These are phyloP conservation scores for Russula sp. DNA, from an alignment of 768 basidiomycete genomes.

Conservation along the genomic window DNA sequence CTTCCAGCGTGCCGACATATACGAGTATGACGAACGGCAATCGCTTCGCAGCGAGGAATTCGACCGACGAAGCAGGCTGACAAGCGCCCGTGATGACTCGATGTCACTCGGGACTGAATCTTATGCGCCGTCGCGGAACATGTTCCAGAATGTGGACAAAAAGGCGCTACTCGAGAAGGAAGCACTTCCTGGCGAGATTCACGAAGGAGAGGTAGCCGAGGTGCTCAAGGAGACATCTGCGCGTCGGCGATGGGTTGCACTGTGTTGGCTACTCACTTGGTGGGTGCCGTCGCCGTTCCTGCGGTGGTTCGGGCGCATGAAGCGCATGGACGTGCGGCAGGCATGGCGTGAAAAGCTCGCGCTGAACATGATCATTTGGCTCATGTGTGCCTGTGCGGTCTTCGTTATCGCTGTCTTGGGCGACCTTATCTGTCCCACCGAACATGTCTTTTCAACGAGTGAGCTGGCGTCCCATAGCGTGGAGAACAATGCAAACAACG, in stretches of 20 bases:
- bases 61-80: conserved; percentile 74
- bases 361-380: conserved; percentile 94
- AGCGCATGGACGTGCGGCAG: conserved; percentile 87
- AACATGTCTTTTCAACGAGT: conserved; percentile 79
- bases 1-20: conserved; percentile 71
- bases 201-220: conserved; percentile 87
- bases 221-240: conserved; percentile 79
- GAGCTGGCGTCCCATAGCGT: conserved; percentile 77
- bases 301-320: conserved; percentile 81
- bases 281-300: conserved; percentile 81
- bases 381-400: conserved; percentile 80
- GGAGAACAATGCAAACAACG: conserved; percentile 62
- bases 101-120: conserved; percentile 86
- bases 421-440: conserved; percentile 86
- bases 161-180: conserved; percentile 76
- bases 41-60: conserved; percentile 75
- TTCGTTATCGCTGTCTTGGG: conserved; percentile 93
- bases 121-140: conserved; percentile 91
- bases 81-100: conserved; percentile 73
- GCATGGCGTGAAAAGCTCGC: conserved; percentile 98
- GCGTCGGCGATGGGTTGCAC: conserved; percentile 79
- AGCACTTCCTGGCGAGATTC: conserved; percentile 75
- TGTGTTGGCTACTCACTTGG: conserved; percentile 89
- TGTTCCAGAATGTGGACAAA: conserved; percentile 86
- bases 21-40: conserved; percentile 75